Evolutionary conservation across 352 stramenopile genomes (phyloP).

Genomic region (Pelagophyceae sp.): DNA sequence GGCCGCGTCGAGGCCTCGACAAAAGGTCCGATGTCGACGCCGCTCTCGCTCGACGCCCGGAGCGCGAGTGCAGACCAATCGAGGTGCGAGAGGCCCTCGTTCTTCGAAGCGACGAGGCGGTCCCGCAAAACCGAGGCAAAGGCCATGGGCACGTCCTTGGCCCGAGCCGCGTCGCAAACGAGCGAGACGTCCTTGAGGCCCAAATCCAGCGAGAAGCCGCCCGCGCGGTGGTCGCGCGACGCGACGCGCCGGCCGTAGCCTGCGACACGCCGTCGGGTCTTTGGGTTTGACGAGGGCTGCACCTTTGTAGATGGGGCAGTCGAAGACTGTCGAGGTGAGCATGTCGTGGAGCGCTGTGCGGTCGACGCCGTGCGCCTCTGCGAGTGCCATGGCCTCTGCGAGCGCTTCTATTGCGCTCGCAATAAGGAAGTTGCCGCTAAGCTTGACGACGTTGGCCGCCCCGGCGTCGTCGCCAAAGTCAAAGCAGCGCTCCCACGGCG

Average conservation of each 20-base stretch:
- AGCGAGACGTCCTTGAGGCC: slow-evolving; percentile 62
- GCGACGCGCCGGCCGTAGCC: slow-evolving; percentile 63
- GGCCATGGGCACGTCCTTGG: slow-evolving; percentile 56
- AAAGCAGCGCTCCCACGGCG: slow-evolving; percentile 14
- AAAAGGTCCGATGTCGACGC: too few relatives aligned
- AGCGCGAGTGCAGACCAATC: slow-evolving; percentile 65
- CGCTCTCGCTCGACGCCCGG: slow-evolving; percentile 48
- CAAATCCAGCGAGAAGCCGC: slow-evolving; percentile 60
- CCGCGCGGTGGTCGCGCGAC: slow-evolving; percentile 55
- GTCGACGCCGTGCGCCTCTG: slow-evolving; percentile 60
- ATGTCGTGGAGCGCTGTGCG: slow-evolving; percentile 61
- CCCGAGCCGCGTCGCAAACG: slow-evolving; percentile 49
- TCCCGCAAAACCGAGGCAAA: slow-evolving; percentile 62
- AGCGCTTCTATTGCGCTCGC: slow-evolving; percentile 61
- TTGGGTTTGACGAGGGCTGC: too few relatives aligned
- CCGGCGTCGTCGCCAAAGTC: slow-evolving; percentile 50
- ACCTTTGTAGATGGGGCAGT: slow-evolving; percentile 65
- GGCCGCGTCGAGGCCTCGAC: too few relatives aligned
- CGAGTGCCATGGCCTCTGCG: slow-evolving; percentile 54
- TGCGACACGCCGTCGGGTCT: too few relatives aligned
- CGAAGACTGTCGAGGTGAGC: slow-evolving; percentile 64
- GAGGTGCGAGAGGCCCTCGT: slow-evolving; percentile 50
- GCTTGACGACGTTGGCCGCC: slow-evolving; percentile 60
- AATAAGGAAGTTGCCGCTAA: slow-evolving; percentile 68
- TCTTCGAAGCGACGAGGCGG: slow-evolving; percentile 50